Evolutionary conservation across 2,329 filamentous ascomycete species (phyloP).

Genomic region (Exutisphaerella laricina): DNA sequence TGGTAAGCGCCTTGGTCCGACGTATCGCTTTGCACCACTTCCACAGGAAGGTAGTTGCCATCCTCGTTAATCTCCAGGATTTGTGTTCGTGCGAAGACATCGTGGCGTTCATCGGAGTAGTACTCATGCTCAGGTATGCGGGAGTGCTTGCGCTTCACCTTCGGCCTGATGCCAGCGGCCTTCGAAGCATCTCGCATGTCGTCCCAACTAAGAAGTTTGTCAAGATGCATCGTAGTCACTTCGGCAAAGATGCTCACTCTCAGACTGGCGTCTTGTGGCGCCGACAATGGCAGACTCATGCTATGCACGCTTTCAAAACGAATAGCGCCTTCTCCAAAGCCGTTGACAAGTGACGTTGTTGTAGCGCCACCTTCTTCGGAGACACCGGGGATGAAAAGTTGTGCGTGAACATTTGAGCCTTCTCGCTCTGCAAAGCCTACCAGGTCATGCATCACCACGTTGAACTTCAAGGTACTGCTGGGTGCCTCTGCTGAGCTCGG

Average conservation of each 20-base stretch:
- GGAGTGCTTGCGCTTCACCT: slow-evolving; percentile 47
- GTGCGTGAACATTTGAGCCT: slow-evolving; percentile 90
- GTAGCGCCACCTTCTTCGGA: slow-evolving; percentile 85
- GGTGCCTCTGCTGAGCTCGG: slow-evolving; percentile 90
- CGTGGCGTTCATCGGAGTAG: slow-evolving; percentile 87
- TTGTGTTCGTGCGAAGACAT: slow-evolving; percentile 81
- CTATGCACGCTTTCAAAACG: slow-evolving; percentile 97
- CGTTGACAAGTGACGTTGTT: slow-evolving; percentile 87
- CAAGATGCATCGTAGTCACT: slow-evolving; percentile 87
- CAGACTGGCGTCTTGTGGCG: slow-evolving; percentile 66
- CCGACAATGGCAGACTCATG: slow-evolving; percentile 84
- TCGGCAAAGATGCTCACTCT: slow-evolving; percentile 88
- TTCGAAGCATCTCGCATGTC: slow-evolving; percentile 79
- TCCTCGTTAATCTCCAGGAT: slow-evolving; percentile 87
- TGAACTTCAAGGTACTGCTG: slow-evolving; percentile 91
- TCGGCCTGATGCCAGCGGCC: slow-evolving; percentile 47
- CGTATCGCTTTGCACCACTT: slow-evolving; percentile 80
- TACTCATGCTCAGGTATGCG: slow-evolving; percentile 89
- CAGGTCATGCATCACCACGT: slow-evolving; percentile 96
- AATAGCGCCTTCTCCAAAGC: slow-evolving; percentile 88
- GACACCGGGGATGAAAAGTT: slow-evolving; percentile 89
- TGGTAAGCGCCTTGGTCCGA: slow-evolving; percentile 89
- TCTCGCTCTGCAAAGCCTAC: slow-evolving; percentile 92
- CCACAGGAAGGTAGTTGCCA: slow-evolving; percentile 85
- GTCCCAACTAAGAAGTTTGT: slow-evolving; percentile 97